Conservation (phyloP, 257 asterid genomes). For the Petunia secreta region DNA sequence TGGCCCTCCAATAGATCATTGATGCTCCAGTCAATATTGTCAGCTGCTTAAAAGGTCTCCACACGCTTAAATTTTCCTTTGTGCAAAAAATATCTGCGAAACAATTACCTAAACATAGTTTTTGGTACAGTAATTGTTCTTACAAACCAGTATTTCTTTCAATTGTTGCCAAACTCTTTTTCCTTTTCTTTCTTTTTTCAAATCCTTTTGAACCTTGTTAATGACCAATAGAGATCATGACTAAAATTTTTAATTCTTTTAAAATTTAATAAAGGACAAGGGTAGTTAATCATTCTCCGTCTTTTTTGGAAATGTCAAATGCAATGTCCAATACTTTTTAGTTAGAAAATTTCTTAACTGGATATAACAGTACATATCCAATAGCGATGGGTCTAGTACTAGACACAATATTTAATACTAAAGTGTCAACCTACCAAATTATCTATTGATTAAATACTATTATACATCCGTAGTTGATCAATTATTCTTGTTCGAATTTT, state of each 20-base stretch:
- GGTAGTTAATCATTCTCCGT: not conserved
- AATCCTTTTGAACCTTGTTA: not conserved
- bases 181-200: not conserved
- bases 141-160: constrained; percentile 4
- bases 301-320: not conserved
- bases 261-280: not conserved
- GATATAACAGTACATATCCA: not conserved
- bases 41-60: not conserved
- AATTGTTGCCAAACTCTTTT: not conserved
- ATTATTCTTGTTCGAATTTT: not conserved
- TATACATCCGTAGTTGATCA: not conserved
- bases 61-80: constrained; percentile 1
- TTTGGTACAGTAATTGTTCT: not conserved
- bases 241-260: not conserved
- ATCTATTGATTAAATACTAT: not conserved
- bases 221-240: not conserved
- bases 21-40: not conserved
- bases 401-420: not conserved
- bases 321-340: not conserved
- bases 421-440: not conserved
- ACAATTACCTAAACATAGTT: too few species aligned
- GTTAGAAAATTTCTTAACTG: not conserved
- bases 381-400: not conserved
- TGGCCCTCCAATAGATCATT: not conserved
- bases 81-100: not conserved